phyloP scores from a whole-genome alignment of 345 rosid genomes.

The Moricandia arvensis region DNA sequence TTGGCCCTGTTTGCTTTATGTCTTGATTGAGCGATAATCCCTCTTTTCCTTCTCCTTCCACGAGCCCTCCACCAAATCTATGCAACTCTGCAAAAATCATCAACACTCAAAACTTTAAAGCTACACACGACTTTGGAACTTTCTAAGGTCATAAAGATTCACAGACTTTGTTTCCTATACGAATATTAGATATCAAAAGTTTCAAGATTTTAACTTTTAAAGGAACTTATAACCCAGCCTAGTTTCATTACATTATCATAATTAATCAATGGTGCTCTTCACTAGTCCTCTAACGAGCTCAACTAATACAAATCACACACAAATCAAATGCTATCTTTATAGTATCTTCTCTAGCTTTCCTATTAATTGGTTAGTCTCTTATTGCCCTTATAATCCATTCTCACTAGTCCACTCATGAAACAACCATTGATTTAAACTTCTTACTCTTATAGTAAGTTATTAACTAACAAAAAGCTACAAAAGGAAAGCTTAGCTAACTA shows the following conservation, averaged over 20 bases:
- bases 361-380: neutral
- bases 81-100: slow-evolving; percentile 61
- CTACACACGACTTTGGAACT: slow-evolving; percentile 1
- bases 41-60: slow-evolving; percentile 64
- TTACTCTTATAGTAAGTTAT: neutral
- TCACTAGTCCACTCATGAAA: slow-evolving; percentile 11
- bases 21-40: slow-evolving; percentile 52
- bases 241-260: neutral
- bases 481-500: no score
- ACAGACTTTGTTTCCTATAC: neutral
- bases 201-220: neutral
- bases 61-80: slow-evolving; percentile 80
- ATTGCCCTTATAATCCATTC: neutral
- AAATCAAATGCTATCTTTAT: neutral
- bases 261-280: neutral
- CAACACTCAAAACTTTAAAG: slow-evolving; percentile 4
- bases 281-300: neutral
- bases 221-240: neutral
- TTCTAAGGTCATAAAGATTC: neutral
- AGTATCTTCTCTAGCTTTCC: neutral
- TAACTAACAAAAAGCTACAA: neutral
- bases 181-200: neutral
- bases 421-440: neutral
- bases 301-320: neutral
- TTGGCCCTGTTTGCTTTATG: slow-evolving; percentile 57